phyloP scores from a whole-genome alignment of 2,329 filamentous ascomycete species.

The Aspergillus sp. region DNA sequence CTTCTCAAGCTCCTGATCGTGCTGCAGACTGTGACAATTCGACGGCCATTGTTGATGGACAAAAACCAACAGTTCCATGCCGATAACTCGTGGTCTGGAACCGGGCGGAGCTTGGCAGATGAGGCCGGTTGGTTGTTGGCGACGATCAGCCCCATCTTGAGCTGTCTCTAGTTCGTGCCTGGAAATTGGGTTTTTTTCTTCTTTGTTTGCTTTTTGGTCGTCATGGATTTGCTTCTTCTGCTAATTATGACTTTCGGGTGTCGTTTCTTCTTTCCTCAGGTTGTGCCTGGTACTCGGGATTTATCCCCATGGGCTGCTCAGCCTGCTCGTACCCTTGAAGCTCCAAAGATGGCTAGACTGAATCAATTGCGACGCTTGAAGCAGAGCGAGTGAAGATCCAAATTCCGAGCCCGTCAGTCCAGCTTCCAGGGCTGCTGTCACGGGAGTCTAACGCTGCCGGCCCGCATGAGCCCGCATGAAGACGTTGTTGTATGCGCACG shows the following conservation, averaged over 20 bases:
- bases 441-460: neutral
- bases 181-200: slow-evolving; percentile 4
- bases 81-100: neutral
- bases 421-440: neutral
- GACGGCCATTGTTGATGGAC: neutral
- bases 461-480: neutral
- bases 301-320: neutral
- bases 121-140: neutral
- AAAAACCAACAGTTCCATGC: neutral
- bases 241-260: neutral
- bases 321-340: neutral
- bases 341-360: neutral
- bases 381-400: slow-evolving; percentile 4
- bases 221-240: neutral
- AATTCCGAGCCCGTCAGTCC: neutral
- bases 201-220: neutral
- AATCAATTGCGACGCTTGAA: neutral
- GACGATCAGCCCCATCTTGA: slow-evolving; percentile 4
- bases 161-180: neutral
- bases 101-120: neutral
- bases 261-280: neutral
- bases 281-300: neutral
- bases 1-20: neutral
- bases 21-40: neutral
- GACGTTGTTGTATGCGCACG: neutral